Evolutionary conservation across 2,329 filamentous ascomycete genomes (phyloP).

Genomic region (Cyphellophora europaea): DNA sequence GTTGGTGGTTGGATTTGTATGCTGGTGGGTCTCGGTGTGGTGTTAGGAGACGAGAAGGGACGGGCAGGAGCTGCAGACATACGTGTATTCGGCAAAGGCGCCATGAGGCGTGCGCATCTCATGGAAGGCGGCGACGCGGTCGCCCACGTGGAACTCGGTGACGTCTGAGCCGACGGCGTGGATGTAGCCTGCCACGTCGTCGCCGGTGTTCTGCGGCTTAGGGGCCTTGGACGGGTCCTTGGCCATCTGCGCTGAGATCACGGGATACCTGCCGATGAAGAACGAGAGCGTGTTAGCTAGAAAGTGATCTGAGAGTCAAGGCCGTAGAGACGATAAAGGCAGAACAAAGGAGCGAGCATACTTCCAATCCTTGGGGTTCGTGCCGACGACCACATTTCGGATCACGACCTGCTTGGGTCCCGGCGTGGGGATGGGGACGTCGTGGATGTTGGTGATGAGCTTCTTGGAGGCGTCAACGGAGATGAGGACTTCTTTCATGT

Average conservation of each 20-base stretch:
- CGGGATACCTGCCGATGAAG: too few species aligned
- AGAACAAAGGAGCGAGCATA: too few species aligned
- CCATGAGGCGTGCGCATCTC: slow-evolving; percentile 43
- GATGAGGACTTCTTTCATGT: not conserved
- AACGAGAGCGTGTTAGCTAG: too few species aligned
- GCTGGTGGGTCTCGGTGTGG: too few species aligned
- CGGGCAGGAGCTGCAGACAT: too few species aligned
- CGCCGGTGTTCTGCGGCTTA: slow-evolving; percentile 8
- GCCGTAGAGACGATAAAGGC: too few species aligned
- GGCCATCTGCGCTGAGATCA: too few species aligned
- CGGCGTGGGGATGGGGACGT: slow-evolving; percentile 33
- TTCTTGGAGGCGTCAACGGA: not conserved
- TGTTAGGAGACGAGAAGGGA: too few species aligned
- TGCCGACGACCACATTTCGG: slow-evolving; percentile 31
- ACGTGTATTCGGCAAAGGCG: slow-evolving; percentile 47
- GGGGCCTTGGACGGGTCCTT: too few species aligned
- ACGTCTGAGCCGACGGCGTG: slow-evolving; percentile 12
- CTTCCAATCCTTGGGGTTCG: slow-evolving; percentile 45
- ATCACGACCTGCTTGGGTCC: slow-evolving; percentile 30
- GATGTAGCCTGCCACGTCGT: slow-evolving; percentile 24
- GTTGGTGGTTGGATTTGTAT: too few species aligned
- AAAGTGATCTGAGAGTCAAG: too few species aligned
- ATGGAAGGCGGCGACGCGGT: slow-evolving; percentile 23
- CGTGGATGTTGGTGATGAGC: slow-evolving; percentile 20
- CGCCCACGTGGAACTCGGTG: slow-evolving; percentile 20